Base-by-base conservation (phyloP, 768 basidiomycete genomes). In the Psilocybe cubensis region DNA sequence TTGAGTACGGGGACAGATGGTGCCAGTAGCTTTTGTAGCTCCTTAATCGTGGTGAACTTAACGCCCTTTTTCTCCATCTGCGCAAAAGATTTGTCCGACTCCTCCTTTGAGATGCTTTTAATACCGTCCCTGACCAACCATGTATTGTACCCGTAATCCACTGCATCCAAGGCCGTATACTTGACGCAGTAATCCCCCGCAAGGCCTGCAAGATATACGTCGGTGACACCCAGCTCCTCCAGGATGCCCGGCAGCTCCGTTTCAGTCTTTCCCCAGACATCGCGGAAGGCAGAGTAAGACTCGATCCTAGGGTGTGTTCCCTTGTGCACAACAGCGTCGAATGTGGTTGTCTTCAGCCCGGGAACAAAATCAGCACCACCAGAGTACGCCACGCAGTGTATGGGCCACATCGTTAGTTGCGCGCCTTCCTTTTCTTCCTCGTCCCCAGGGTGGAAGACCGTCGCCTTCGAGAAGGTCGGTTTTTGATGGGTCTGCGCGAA, bases 151-250 rank as follows among this genome's bases (percentile, higher is more conserved):
- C 74, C 76, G 49, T 72, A 76, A 52, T 81, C 77, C 49, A 75
- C 67, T 1, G 82, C 76, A 64, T 88, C 85, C 23, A 83, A 67
- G 27, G 84, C 84, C 3, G 84, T 83, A 48, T 66, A 76, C 58
- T 82, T 81, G 58, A 92, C 89, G 61, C 92, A 94, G 67, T 84
- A 92, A 65, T 94, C 92, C 2, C 89, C 85, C 18, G 92, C 92
- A 29, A 94, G 72, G 0, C 87, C 87, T 7, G 81, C 81, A 33
- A 92, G 69, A 53, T 84, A 85, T 17, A 94, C 71, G 54, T 85
- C 82, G 12, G 81, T 80, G 10, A 90, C 77, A 0, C 68, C 73
- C 40, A 74, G 71, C 42, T 71, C 70, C 54, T 68, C 63, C 48
- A 88, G 70, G 24, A 76, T 57, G 21, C 52, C 65, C 49, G 77